phyloP scores from a whole-genome alignment of 2,329 filamentous ascomycete genomes.

The Graphiopsis chlorocephala region DNA sequence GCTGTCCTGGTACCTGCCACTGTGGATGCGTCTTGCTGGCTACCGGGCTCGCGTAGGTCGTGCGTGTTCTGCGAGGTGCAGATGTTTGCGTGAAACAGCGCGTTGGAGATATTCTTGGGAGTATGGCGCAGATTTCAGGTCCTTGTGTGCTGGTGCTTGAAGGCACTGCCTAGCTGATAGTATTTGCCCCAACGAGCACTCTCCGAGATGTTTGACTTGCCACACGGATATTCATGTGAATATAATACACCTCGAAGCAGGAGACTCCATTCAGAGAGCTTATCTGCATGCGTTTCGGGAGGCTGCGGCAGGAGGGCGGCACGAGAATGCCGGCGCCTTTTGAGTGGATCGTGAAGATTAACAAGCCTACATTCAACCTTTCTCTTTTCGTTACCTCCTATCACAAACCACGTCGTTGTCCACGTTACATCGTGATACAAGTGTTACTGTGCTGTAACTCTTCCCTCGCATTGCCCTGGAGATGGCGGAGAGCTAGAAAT shows the following conservation, averaged over 20 bases:
- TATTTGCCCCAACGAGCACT: not conserved
- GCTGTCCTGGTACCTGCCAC: not conserved
- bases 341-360: not conserved
- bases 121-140: not conserved
- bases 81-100: not conserved
- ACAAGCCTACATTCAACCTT: not conserved
- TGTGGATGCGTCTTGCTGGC: not conserved
- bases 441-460: not conserved
- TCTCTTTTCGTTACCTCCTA: not conserved
- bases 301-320: not conserved
- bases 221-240: not conserved
- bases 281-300: not conserved
- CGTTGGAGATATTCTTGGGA: not conserved
- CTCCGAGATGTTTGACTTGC: not conserved
- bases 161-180: not conserved
- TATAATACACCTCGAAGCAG: not conserved
- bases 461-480: not conserved
- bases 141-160: not conserved
- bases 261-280: not conserved
- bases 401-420: not conserved
- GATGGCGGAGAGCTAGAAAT: not conserved
- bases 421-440: not conserved
- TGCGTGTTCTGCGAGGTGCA: not conserved
- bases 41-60: not conserved
- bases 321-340: not conserved